Percentiles rank a stretch among this genome's conserved stretches.
Conservation (phyloP, 176 grass and related monocot species). For the Cenchrus fungigraminus region DNA sequence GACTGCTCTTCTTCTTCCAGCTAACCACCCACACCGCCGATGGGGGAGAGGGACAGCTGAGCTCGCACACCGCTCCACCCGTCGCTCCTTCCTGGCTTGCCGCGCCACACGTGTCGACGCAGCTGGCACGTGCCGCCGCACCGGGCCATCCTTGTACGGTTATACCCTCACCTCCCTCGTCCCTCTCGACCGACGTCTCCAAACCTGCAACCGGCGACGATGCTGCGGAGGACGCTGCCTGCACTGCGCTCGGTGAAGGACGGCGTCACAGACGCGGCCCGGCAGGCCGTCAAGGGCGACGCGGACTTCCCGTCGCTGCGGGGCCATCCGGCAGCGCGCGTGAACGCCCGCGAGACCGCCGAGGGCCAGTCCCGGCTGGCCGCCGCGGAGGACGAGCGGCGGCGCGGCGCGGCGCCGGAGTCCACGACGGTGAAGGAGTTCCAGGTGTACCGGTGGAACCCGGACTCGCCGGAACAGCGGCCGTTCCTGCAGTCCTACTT, state of each 20-base stretch:
- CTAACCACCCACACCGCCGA: too few species aligned
- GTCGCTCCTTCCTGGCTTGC: neutral
- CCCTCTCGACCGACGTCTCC: neutral
- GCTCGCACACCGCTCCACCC: neutral
- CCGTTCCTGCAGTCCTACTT: constrained; percentile 73
- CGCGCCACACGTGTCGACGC: neutral
- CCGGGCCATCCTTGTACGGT: neutral
- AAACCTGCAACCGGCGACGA: neutral
- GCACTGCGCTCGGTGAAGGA: constrained; percentile 60
- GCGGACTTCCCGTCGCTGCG: constrained; percentile 56
- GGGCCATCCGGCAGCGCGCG: constrained; percentile 51
- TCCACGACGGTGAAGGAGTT: constrained; percentile 61
- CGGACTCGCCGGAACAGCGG: constrained; percentile 39
- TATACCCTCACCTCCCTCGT: neutral
- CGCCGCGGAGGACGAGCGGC: neutral
- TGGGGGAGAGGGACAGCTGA: too few species aligned
- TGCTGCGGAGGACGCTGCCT: constrained; percentile 43
- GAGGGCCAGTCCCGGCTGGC: constrained; percentile 44
- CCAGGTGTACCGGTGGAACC: constrained; percentile 78
- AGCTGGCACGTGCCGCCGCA: constrained; percentile 23
- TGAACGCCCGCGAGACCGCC: constrained; percentile 46
- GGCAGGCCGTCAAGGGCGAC: constrained; percentile 30
- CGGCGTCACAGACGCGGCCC: constrained; percentile 25
- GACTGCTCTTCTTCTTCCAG: too few species aligned
- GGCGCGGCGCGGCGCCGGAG: neutral